These are phyloP conservation scores for Wickerhamiella spandovensis DNA, from an alignment of 805 yeast species.

Conservation along the genomic window DNA sequence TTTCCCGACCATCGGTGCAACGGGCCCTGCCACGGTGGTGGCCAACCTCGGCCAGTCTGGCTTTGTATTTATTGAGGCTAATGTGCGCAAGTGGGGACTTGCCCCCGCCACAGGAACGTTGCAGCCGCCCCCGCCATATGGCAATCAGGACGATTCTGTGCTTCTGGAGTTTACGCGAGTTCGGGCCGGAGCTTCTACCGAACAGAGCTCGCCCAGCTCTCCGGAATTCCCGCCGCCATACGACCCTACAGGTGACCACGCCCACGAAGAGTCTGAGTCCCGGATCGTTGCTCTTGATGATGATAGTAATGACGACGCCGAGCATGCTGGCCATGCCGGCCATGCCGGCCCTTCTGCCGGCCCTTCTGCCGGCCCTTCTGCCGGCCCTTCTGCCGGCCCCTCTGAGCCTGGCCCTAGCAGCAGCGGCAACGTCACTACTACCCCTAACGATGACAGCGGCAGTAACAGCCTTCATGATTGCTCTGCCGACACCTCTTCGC, in stretches of 20 bases:
- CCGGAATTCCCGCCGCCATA: background rate
- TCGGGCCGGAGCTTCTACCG: background rate
- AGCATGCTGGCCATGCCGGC: background rate
- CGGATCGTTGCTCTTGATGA: background rate
- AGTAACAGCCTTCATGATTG: no score
- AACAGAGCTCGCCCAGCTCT: background rate
- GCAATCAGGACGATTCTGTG: constrained; percentile 63
- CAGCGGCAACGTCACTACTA: no score
- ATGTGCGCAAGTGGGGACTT: constrained; percentile 90
- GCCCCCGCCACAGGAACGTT: constrained; percentile 82
- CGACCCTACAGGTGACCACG: background rate
- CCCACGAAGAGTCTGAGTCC: background rate
- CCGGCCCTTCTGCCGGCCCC: no score
- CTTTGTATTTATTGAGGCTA: constrained; percentile 80
- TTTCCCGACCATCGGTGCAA: constrained; percentile 85
- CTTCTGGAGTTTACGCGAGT: constrained; percentile 29
- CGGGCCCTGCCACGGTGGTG: constrained; percentile 66
- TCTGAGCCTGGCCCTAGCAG: no score
- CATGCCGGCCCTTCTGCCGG: background rate
- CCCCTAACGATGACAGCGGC: no score
- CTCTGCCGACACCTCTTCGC: no score
- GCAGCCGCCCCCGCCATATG: constrained; percentile 90
- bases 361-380: background rate
- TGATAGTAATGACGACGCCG: no score
- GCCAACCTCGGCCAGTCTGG: constrained; percentile 86